Conservation (phyloP, 2,329 filamentous ascomycete genomes). For the Fusarium sp. region DNA sequence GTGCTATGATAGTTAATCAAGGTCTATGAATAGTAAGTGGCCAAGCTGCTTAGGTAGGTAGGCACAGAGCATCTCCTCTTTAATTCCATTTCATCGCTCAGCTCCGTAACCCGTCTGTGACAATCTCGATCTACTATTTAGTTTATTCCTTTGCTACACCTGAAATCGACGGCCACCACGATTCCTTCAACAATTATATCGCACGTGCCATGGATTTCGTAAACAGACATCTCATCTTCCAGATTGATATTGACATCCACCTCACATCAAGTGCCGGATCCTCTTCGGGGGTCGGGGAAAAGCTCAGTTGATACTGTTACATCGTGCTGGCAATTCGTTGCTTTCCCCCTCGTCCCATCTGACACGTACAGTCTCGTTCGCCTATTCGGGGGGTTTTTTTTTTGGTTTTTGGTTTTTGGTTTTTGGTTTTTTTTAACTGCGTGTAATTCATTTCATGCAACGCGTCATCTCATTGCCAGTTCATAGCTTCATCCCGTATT, state of each 20-base stretch:
- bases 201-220: background rate
- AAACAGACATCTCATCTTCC: background rate
- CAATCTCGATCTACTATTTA: conserved; percentile 20
- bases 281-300: conserved; percentile 25
- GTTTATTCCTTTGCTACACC: conserved; percentile 3
- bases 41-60: background rate
- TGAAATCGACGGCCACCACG: conserved; percentile 21
- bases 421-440: conserved; percentile 20
- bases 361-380: conserved; percentile 29
- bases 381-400: no score
- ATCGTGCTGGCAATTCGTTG: conserved; percentile 29
- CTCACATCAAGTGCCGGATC: conserved; percentile 36
- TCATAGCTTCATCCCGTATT: conserved; percentile 3
- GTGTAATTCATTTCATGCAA: conserved; percentile 21
- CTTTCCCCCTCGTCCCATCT: conserved; percentile 36
- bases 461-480: conserved; percentile 31
- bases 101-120: background rate
- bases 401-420: no score
- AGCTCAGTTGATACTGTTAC: conserved; percentile 37
- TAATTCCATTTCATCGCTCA: conserved; percentile 6
- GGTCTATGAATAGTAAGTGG: conserved; percentile 30
- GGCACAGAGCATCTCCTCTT: conserved; percentile 10
- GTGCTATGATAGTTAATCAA: no score
- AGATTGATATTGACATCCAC: conserved; percentile 20
- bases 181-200: conserved; percentile 7